Percentiles rank a stretch among this genome's conserved stretches.
These are phyloP conservation scores for Agastache rugosa DNA, from an alignment of 257 asterid species.

Conservation along the genomic window DNA sequence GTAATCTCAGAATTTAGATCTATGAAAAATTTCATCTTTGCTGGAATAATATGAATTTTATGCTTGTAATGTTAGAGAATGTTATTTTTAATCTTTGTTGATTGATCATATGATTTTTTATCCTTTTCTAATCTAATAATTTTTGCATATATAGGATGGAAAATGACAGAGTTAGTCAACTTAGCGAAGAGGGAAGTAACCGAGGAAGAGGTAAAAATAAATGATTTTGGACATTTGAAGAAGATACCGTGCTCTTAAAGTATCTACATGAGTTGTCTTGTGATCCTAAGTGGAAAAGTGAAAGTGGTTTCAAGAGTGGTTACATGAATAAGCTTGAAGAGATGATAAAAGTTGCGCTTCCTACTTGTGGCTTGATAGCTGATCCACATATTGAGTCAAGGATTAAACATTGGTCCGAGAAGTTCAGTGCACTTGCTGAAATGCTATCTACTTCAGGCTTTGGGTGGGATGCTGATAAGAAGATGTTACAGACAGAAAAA, in stretches of 20 bases:
- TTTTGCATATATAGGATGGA: not conserved
- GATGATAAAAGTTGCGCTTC: not conserved
- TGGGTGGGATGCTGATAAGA: not conserved
- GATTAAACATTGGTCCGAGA: not conserved
- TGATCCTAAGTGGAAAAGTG: not conserved
- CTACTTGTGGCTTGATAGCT: not conserved
- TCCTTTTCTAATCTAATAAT: too few species aligned
- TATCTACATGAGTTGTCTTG: not conserved
- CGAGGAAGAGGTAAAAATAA: not conserved
- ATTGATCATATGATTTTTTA: too few species aligned
- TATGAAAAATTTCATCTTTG: not conserved
- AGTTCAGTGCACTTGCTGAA: not conserved
- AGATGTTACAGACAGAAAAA: not conserved
- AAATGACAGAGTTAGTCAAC: not conserved
- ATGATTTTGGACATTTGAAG: not conserved
- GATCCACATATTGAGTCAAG: not conserved
- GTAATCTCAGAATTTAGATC: slow-evolving; percentile 7
- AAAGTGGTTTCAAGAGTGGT: too few species aligned
- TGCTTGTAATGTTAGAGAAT: not conserved
- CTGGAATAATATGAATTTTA: slow-evolving; percentile 3
- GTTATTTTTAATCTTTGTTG: too few species aligned
- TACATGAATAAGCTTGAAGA: not conserved
- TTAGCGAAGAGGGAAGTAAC: not conserved
- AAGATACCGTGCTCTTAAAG: not conserved
- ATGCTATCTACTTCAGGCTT: too few species aligned